Base-by-base conservation (phyloP, 2,329 filamentous ascomycete genomes). In the Trichoderma atroviride region DNA sequence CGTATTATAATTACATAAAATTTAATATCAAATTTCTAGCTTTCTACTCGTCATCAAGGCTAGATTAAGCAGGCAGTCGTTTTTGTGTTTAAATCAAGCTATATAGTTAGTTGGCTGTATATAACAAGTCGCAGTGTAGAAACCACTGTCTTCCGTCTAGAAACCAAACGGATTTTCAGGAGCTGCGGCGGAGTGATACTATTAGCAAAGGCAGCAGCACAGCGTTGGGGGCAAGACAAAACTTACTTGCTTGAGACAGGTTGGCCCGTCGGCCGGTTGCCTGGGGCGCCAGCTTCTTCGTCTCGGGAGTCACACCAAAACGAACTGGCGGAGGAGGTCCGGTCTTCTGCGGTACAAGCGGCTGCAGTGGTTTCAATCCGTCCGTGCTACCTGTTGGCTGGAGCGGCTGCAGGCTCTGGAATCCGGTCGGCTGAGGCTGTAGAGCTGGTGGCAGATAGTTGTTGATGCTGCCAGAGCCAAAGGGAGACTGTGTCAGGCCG, bases 201-300 rank as follows among this genome's bases (percentile, higher is more conserved):
- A 31, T 68, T 14, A 69, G 67, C 27, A 10, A 55, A n/a, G 19
- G 5, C 14, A 16, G 29, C 22, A 56, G 10, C 14, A n/a, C 9
- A 14, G 19, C 11, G 33, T 52, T 61, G 31, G 22, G 19, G 31
- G 52, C 29, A 53, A 7, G 5, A 52, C 14, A 31, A 94, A 31
- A 94, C 95, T 91, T 90, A 98, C 95, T 99, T 77, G 96, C 96
- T 88, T 96, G 92, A 64, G 92, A 87, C 74, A 99, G 86, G 79
- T 98, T 97, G 69, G 96, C 96, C 83, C 92, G 89, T 75, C 92
- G 86, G 72, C 96, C 96, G 7, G 96, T 99, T 33, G 93, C 87
- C 82, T 98, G 96, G 35, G 94, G 89, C 71, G 88, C 86, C 75
- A 98, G 82, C 79, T 92, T 96, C 81, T 94, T 93, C 35, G 89